These are phyloP conservation scores for Zymoseptoria brevis DNA, from an alignment of 2,329 filamentous ascomycete genomes.

Conservation along the genomic window DNA sequence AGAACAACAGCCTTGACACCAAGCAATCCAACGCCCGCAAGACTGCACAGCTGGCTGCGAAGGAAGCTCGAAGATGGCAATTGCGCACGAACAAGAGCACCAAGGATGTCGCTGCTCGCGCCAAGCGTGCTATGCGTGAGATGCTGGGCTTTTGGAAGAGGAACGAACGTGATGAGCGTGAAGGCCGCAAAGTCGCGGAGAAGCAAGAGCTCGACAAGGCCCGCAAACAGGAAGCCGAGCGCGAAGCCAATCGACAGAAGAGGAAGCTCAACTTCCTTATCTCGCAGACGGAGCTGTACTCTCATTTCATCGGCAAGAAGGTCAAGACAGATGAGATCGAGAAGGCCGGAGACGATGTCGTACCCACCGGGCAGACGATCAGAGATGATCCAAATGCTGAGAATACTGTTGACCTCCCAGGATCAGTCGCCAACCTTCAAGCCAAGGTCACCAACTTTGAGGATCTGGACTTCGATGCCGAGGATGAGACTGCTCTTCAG, in stretches of 20 bases:
- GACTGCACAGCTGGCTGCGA: conserved; percentile 91
- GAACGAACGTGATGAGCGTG: conserved; percentile 94
- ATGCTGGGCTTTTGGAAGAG: conserved; percentile 99
- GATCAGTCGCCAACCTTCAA: conserved; percentile 43
- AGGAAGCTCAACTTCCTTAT: conserved; percentile 99
- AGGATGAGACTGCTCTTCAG: conserved; percentile 74
- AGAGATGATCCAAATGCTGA: conserved; percentile 31
- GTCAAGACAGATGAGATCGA: conserved; percentile 97
- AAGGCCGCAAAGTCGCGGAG: conserved; percentile 87
- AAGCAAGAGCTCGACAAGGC: conserved; percentile 94
- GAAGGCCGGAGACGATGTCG: conserved; percentile 63
- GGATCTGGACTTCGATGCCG: conserved; percentile 89
- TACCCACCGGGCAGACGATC: conserved; percentile 45
- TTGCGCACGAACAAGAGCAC: conserved; percentile 96
- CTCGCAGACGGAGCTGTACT: conserved; percentile 96
- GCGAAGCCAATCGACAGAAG: conserved; percentile 94
- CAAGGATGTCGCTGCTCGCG: conserved; percentile 92
- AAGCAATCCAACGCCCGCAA: conserved; percentile 96
- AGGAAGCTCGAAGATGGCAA: conserved; percentile 96
- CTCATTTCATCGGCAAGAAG: conserved; percentile 98
- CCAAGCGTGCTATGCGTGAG: conserved; percentile 97
- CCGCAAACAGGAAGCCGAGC: conserved; percentile 91
- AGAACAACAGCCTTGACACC: conserved; percentile 73
- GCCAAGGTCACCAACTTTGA: conserved; percentile 87
- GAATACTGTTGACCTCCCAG: conserved; percentile 42